These are phyloP conservation scores for Aspergillus fumigatiaffinis DNA, from an alignment of 2,329 filamentous ascomycete genomes.

Conservation along the genomic window DNA sequence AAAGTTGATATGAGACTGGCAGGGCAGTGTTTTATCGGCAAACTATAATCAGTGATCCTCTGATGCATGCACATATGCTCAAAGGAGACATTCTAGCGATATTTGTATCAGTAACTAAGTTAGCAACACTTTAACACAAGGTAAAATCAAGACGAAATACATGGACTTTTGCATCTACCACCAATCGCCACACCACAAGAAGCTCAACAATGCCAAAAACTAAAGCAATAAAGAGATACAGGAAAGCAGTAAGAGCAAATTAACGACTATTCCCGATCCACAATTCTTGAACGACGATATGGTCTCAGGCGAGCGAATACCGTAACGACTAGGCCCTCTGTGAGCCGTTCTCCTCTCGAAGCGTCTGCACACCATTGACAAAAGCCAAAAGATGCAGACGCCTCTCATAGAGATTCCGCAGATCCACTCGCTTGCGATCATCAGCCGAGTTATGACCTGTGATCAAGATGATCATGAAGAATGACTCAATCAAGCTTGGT, in stretches of 20 bases:
- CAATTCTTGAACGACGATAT: background rate
- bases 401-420: conserved; percentile 16
- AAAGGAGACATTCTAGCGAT: too few relatives aligned
- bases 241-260: too few relatives aligned
- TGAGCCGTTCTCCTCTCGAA: background rate
- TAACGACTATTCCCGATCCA: background rate
- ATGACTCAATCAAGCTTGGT: conserved; percentile 29
- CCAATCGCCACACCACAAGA: too few relatives aligned
- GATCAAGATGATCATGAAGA: conserved; percentile 28
- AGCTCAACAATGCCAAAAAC: background rate
- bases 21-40: too few relatives aligned
- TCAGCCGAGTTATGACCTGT: conserved; percentile 26
- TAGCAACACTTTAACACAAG: too few relatives aligned
- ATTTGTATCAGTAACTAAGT: too few relatives aligned
- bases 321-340: background rate
- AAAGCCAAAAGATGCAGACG: conserved; percentile 6
- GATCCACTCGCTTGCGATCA: conserved; percentile 13
- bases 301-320: background rate
- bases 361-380: background rate
- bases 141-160: background rate
- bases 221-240: too few relatives aligned
- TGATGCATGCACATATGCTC: background rate
- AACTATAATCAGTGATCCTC: too few relatives aligned
- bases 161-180: background rate
- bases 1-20: too few relatives aligned